Conservation (phyloP, 2,329 filamentous ascomycete genomes). For the Verticillium albo-atrum region DNA sequence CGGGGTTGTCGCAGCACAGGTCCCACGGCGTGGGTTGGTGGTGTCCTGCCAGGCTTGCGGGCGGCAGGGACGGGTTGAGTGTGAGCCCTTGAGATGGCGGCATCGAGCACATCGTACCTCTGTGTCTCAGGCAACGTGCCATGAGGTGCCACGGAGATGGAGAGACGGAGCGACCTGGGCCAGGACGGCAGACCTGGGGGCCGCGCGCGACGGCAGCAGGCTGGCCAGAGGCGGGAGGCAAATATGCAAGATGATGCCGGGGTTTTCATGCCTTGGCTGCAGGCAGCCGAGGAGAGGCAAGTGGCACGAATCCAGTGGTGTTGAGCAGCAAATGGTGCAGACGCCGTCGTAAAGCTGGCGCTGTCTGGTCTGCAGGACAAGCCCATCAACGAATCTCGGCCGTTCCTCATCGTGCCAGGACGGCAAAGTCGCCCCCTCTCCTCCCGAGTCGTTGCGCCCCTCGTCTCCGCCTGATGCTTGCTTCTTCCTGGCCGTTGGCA, state of each 20-base stretch:
- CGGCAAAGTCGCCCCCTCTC: neutral
- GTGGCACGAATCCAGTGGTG: constrained; percentile 5
- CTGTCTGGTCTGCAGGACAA: neutral
- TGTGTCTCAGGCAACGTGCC: neutral
- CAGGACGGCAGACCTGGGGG: neutral
- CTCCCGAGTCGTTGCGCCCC: neutral
- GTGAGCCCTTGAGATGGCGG: neutral
- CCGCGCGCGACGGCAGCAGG: neutral
- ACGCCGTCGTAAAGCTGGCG: neutral
- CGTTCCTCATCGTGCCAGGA: neutral
- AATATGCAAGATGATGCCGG: constrained; percentile 13
- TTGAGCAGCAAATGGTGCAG: neutral
- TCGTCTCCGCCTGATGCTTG: neutral
- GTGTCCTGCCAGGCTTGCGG: neutral
- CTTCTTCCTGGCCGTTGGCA: neutral
- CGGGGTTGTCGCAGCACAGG: neutral
- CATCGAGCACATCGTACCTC: neutral
- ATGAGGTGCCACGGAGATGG: neutral
- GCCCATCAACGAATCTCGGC: neutral
- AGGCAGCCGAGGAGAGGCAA: constrained; percentile 5
- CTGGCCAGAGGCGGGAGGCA: constrained; percentile 2
- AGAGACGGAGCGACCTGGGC: neutral
- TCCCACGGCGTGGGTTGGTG: neutral
- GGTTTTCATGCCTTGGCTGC: constrained; percentile 15
- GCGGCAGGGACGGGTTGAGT: neutral